Evolutionary conservation across 1,284 basidiomycete genomes (phyloP), one percentile per base, ranked within the genome.

Genomic region (Ceratobasidium sp.): DNA sequence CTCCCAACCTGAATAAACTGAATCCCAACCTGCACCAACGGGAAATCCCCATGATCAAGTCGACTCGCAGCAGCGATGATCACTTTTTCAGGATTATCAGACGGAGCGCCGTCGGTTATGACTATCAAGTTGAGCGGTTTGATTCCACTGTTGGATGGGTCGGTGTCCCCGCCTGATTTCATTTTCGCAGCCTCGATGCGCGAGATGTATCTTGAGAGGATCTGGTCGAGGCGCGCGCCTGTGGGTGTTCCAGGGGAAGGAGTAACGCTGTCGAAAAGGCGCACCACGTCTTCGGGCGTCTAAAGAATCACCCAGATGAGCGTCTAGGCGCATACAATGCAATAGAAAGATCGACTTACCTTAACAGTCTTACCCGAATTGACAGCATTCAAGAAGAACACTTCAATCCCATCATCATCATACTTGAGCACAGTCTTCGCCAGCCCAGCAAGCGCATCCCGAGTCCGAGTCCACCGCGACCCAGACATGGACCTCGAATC

Each of bases 111-210:
- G 77, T 91, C 90, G 0, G 90, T 91, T 60, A 91, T 84, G 29
- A 91, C 80, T 27, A 91, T 86, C 73, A 86, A 87, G 77, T 90
- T 90, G 36, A 89, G 80, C 0, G 89, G 89, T 78, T 89, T 91
- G 8, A 72, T 62, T 8, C 69, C 47, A n/a, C 44, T 72, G 0
- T 36, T 45, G 44, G 19, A 14, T 11, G 24, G 57, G 41, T 60
- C 19, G 6, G 22, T 3, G 15, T 29, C 54, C 7, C 54, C 54
- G 15, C 41, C 41, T 44, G 45, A 53, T 36, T 62, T 62, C 9
- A 6, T 5, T n/a, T 27, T 36, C 31, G 69, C 57, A 5, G 54
- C 24, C 27, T 73, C 69, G 22, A 73, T 31, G 47, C 45, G 59
- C 22, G 15, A 27, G 19, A 62, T 73, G 24, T 73, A 73, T 51